Evolutionary conservation across 164 flowering plant genomes (phyloP).

Genomic region (Akebia trifoliata): DNA sequence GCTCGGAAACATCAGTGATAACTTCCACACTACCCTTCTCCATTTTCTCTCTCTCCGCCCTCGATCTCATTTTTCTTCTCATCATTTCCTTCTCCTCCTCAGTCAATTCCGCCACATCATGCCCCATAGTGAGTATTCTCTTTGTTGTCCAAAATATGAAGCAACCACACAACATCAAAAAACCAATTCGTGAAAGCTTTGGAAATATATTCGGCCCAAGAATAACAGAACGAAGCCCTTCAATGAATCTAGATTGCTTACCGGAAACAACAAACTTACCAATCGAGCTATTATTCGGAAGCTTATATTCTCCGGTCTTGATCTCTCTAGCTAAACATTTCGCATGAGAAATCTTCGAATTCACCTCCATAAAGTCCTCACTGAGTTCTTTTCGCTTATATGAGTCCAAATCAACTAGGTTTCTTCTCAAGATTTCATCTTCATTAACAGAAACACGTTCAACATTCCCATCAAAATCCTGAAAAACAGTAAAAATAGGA

Average conservation of each 20-base stretch:
- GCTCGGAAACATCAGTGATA: slow-evolving; percentile 25
- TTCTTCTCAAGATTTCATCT: slow-evolving; percentile 61
- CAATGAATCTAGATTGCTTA: slow-evolving; percentile 26
- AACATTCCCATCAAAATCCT: slow-evolving; percentile 52
- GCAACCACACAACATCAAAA: slow-evolving; percentile 38
- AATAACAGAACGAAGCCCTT: slow-evolving; percentile 21
- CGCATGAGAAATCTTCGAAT: slow-evolving; percentile 43
- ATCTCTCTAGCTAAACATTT: slow-evolving; percentile 55
- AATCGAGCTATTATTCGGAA: slow-evolving; percentile 58
- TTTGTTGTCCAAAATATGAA: slow-evolving; percentile 40
- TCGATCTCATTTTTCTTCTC: slow-evolving; percentile 64
- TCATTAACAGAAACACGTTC: slow-evolving; percentile 52
- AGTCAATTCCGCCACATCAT: slow-evolving; percentile 30
- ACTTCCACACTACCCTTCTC: slow-evolving; percentile 56
- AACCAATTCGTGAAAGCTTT: slow-evolving; percentile 38
- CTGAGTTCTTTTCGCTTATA: slow-evolving; percentile 8
- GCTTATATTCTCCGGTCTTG: slow-evolving; percentile 48
- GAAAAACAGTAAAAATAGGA: slow-evolving; percentile 56
- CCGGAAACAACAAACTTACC: slow-evolving; percentile 50
- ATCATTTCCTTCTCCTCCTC: slow-evolving; percentile 70
- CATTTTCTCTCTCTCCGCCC: slow-evolving; percentile 48
- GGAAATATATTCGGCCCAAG: slow-evolving; percentile 20
- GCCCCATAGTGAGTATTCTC: slow-evolving; percentile 29
- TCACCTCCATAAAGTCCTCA: slow-evolving; percentile 33
- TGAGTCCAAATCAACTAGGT: slow-evolving; percentile 16